Evolutionary conservation across 768 basidiomycete genomes (phyloP).

Genomic region (Collybia sp.): DNA sequence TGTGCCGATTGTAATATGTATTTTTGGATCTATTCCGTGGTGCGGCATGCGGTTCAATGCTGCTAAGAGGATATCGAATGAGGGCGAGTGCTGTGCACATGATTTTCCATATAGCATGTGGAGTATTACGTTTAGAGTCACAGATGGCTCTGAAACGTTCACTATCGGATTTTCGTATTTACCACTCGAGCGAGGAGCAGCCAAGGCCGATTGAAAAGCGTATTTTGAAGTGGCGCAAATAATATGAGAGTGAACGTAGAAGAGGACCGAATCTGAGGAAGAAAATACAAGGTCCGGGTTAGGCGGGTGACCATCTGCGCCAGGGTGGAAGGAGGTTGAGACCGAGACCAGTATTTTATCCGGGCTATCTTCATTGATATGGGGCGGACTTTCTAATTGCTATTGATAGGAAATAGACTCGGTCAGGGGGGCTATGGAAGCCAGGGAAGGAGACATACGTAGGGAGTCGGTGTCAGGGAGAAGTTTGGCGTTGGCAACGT

Average conservation of each 20-base stretch:
- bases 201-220: slow-evolving; percentile 37
- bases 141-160: slow-evolving; percentile 36
- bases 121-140: slow-evolving; percentile 45
- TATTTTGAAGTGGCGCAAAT: slow-evolving; percentile 42
- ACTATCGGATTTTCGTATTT: slow-evolving; percentile 24
- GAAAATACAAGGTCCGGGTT: slow-evolving; percentile 31
- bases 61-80: slow-evolving; percentile 36
- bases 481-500: too few species aligned
- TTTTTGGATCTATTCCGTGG: slow-evolving; percentile 13
- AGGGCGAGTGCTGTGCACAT: slow-evolving; percentile 45
- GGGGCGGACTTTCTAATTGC: background rate
- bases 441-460: too few species aligned
- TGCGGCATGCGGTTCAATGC: slow-evolving; percentile 30
- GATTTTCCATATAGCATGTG: slow-evolving; percentile 47
- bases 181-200: background rate
- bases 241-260: slow-evolving; percentile 47
- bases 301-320: slow-evolving; percentile 2
- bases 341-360: slow-evolving; percentile 9
- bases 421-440: too few species aligned
- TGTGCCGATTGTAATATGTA: slow-evolving; percentile 15
- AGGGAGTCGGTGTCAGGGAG: too few species aligned
- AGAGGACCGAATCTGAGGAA: slow-evolving; percentile 58
- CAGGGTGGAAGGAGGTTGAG: slow-evolving; percentile 24
- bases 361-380: background rate
- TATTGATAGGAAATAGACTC: background rate